phyloP scores from a whole-genome alignment of 768 basidiomycete species.

The Glaciozyma martinii region DNA sequence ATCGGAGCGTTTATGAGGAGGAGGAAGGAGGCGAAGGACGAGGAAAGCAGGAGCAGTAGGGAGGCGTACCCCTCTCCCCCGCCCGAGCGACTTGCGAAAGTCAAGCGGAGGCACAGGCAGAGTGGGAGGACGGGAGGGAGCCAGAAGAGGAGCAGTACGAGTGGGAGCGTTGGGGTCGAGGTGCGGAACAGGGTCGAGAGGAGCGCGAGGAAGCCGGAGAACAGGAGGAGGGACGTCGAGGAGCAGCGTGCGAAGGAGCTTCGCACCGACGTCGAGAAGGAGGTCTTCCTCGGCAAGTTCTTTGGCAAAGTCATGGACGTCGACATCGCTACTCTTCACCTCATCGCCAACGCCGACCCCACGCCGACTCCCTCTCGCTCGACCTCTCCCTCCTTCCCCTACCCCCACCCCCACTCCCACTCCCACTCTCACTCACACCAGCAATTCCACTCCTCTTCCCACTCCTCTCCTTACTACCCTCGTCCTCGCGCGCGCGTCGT shows the following conservation, averaged over 20 bases:
- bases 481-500: neutral
- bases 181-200: neutral
- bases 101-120: slow-evolving; percentile 2
- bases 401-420: too few relatives aligned
- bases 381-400: neutral
- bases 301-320: neutral
- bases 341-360: slow-evolving; percentile 5
- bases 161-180: neutral
- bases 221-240: neutral
- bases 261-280: neutral
- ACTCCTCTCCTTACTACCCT: neutral
- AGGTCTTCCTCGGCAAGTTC: neutral
- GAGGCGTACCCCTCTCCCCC: slow-evolving; percentile 1
- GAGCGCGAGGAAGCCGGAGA: neutral
- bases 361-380: slow-evolving; percentile 15
- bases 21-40: neutral
- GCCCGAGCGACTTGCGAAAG: neutral
- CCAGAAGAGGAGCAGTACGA: neutral
- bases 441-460: too few relatives aligned
- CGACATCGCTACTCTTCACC: slow-evolving; percentile 4
- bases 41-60: neutral
- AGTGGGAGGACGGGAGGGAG: neutral
- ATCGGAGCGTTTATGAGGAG: neutral
- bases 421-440: too few relatives aligned
- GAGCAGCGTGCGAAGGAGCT: neutral